Evolutionary conservation across 2,329 filamentous ascomycete genomes (phyloP).

Genomic region (Fusarium chuoi): DNA sequence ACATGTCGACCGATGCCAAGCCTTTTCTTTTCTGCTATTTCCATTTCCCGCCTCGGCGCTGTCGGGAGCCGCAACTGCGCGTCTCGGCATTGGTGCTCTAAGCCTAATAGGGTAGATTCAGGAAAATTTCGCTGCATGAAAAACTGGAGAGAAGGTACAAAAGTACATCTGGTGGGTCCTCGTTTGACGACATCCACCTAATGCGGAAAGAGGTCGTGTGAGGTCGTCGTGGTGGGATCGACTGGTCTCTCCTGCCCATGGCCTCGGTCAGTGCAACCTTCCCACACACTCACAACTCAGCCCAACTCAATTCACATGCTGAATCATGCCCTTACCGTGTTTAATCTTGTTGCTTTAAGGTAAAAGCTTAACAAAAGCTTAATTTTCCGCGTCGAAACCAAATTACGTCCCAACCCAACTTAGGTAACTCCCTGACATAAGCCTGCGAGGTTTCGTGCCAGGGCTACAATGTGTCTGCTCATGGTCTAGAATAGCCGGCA

Average conservation of each 20-base stretch:
- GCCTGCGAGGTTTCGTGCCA: background rate
- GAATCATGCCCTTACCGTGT: background rate
- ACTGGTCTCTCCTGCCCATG: background rate
- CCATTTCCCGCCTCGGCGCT: slow-evolving; percentile 35
- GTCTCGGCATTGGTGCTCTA: slow-evolving; percentile 19
- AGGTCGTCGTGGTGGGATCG: background rate
- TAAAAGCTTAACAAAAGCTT: slow-evolving; percentile 22
- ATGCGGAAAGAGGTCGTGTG: slow-evolving; percentile 40
- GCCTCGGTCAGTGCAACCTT: background rate
- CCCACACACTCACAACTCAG: background rate
- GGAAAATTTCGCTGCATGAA: slow-evolving; percentile 25
- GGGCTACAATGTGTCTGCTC: background rate
- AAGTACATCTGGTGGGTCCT: background rate
- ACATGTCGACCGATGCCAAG: slow-evolving; percentile 29
- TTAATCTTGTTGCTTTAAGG: background rate
- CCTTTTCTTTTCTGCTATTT: slow-evolving; percentile 18
- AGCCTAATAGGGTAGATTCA: slow-evolving; percentile 6
- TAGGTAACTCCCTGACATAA: background rate
- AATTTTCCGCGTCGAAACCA: background rate
- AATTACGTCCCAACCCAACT: background rate
- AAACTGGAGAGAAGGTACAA: background rate
- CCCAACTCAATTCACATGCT: slow-evolving; percentile 12
- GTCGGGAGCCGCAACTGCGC: slow-evolving; percentile 25
- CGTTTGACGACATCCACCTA: slow-evolving; percentile 25
- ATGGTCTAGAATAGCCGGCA: background rate